Evolutionary conservation across 164 flowering plant species (phyloP).

Genomic region (Piper betle): DNA sequence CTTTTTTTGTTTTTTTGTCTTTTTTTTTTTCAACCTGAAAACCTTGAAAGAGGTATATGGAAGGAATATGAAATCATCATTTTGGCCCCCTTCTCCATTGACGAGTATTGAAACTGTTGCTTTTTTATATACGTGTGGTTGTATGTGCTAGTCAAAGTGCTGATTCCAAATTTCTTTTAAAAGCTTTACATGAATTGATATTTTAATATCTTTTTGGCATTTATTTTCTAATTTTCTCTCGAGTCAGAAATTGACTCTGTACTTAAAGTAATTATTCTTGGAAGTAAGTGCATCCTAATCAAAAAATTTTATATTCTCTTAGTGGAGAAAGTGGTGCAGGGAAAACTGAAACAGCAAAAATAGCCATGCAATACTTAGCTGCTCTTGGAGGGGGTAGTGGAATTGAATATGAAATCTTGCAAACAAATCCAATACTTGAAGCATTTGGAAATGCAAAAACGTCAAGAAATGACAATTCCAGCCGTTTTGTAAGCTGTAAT

Average conservation of each 20-base stretch:
- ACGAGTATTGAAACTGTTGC: too few species aligned
- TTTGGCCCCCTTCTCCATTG: too few species aligned
- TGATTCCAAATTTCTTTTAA: not conserved
- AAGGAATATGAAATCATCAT: too few species aligned
- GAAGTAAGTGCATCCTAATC: not conserved
- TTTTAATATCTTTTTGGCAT: not conserved
- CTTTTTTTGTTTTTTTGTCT: too few species aligned
- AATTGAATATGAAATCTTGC: conserved; percentile 83
- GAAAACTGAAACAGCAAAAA: conserved; percentile 98
- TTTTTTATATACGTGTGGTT: too few species aligned
- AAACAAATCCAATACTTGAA: conserved; percentile 95
- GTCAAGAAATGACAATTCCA: conserved; percentile 90
- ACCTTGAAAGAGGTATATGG: too few species aligned
- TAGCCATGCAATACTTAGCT: conserved; percentile 98
- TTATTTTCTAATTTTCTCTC: not conserved
- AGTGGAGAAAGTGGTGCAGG: conserved; percentile 99
- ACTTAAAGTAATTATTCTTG: conserved; percentile 5
- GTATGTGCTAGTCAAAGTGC: too few species aligned
- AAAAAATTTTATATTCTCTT: conserved; percentile 4
- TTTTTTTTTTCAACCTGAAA: too few species aligned
- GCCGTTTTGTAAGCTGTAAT: conserved; percentile 83
- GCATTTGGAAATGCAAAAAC: conserved; percentile 99
- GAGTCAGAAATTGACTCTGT: not conserved
- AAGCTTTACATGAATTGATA: not conserved
- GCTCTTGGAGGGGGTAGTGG: conserved; percentile 99